Conservation (phyloP, 805 yeast species). For the Pichia thaimueangensis region DNA sequence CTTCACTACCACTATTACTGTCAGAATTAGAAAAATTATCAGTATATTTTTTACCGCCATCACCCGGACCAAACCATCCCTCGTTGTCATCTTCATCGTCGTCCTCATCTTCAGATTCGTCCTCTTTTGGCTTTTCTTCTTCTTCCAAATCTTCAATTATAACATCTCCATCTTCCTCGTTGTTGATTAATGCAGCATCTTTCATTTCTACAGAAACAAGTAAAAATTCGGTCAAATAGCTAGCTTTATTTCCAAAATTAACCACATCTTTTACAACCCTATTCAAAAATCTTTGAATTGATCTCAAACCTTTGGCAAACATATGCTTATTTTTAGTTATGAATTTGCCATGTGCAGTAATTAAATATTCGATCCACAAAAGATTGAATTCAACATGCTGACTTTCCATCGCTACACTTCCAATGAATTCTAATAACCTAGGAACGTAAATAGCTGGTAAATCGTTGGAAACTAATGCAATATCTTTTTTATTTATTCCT, state of each 20-base stretch:
- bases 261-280: conserved; percentile 73
- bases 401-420: conserved; percentile 56
- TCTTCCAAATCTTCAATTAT: conserved; percentile 26
- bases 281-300: conserved; percentile 68
- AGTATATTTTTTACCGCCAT: conserved; percentile 23
- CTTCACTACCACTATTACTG: conserved; percentile 28
- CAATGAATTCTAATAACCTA: conserved; percentile 62
- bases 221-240: conserved; percentile 49
- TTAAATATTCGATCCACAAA: conserved; percentile 67
- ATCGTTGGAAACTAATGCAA: conserved; percentile 57
- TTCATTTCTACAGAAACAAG: conserved; percentile 18
- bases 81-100: conserved; percentile 30
- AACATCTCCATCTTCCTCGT: conserved; percentile 25
- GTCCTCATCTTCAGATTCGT: conserved; percentile 26
- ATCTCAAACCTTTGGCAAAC: conserved; percentile 58
- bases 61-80: conserved; percentile 31
- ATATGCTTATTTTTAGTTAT: conserved; percentile 56
- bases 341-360: conserved; percentile 71
- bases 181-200: conserved; percentile 13
- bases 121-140: conserved; percentile 26
- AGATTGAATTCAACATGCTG: conserved; percentile 82
- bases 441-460: conserved; percentile 74
- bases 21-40: conserved; percentile 34
- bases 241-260: conserved; percentile 44
- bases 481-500: conserved; percentile 61